A percentile compares a stretch with the other conserved stretches of the same genome.
Conservation (phyloP, 1,139 yeast species). For the Taphrina communis region DNA sequence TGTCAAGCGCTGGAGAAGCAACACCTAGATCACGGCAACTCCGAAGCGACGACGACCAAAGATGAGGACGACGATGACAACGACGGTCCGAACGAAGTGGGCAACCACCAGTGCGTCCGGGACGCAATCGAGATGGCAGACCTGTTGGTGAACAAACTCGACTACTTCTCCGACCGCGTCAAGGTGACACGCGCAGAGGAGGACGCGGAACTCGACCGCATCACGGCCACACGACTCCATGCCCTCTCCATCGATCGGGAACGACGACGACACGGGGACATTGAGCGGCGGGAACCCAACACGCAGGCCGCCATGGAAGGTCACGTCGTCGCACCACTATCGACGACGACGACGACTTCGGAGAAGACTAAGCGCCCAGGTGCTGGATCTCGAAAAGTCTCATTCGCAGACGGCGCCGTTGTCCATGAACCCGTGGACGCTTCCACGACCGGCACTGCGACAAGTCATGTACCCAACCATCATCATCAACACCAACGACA, state of each 20-base stretch:
- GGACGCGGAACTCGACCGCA: slow-evolving; percentile 30
- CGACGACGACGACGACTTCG: not conserved
- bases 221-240: slow-evolving; percentile 16
- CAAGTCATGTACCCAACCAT: not conserved
- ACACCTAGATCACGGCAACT: not conserved
- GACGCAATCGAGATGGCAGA: slow-evolving; percentile 37
- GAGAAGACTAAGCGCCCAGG: not conserved
- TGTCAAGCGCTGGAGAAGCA: slow-evolving; percentile 26
- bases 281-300: not conserved
- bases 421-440: not conserved
- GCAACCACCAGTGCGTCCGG: slow-evolving; percentile 21
- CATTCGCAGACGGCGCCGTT: slow-evolving; percentile 6
- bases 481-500: not conserved
- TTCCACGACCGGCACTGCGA: not conserved
- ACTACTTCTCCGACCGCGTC: slow-evolving; percentile 30
- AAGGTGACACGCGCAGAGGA: slow-evolving; percentile 24
- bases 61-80: not conserved
- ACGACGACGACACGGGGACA: not conserved
- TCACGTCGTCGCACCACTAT: not conserved
- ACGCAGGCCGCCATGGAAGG: slow-evolving; percentile 9
- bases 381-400: slow-evolving; percentile 10
- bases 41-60: not conserved
- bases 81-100: not conserved
- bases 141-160: slow-evolving; percentile 18
- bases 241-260: slow-evolving; percentile 1